phyloP scores from a whole-genome alignment of 2,329 filamentous ascomycete genomes.

The Xylaria sp. region DNA sequence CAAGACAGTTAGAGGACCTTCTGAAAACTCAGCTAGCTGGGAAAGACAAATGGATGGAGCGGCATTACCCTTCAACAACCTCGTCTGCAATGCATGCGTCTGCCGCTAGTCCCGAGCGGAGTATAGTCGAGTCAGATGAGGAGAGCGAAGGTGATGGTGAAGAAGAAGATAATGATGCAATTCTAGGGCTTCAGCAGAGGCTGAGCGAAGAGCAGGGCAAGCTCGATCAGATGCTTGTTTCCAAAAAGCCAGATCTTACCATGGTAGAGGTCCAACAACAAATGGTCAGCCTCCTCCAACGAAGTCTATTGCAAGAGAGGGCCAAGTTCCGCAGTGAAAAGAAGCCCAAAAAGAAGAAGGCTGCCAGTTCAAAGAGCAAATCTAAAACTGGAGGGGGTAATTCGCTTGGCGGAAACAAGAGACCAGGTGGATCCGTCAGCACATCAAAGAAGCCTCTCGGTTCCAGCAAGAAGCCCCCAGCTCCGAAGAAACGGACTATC shows the following conservation, averaged over 20 bases:
- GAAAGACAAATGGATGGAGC: slow-evolving; percentile 81
- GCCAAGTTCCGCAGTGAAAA: slow-evolving; percentile 64
- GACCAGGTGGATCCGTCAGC: slow-evolving; percentile 41
- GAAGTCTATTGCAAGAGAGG: slow-evolving; percentile 76
- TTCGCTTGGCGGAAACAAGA: slow-evolving; percentile 47
- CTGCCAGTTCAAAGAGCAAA: slow-evolving; percentile 64
- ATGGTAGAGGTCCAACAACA: slow-evolving; percentile 63
- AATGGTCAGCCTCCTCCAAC: slow-evolving; percentile 69
- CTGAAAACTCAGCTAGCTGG: slow-evolving; percentile 78
- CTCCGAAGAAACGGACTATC: slow-evolving; percentile 62
- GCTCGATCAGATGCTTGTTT: slow-evolving; percentile 58
- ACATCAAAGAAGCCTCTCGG: slow-evolving; percentile 20
- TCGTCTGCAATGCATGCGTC: slow-evolving; percentile 55
- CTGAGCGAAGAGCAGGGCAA: slow-evolving; percentile 63
- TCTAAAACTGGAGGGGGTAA: slow-evolving; percentile 48
- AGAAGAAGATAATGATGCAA: slow-evolving; percentile 52
- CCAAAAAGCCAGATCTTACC: slow-evolving; percentile 56
- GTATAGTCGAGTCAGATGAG: slow-evolving; percentile 74
- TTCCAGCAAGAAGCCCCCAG: slow-evolving; percentile 50
- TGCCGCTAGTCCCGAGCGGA: slow-evolving; percentile 67
- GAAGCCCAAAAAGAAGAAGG: slow-evolving; percentile 91
- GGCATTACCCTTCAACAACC: slow-evolving; percentile 64
- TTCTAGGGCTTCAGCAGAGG: slow-evolving; percentile 59
- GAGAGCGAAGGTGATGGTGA: slow-evolving; percentile 69
- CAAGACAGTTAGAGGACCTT: slow-evolving; percentile 73